phyloP scores from a whole-genome alignment of 306 rosid species.

The Senna siamea region DNA sequence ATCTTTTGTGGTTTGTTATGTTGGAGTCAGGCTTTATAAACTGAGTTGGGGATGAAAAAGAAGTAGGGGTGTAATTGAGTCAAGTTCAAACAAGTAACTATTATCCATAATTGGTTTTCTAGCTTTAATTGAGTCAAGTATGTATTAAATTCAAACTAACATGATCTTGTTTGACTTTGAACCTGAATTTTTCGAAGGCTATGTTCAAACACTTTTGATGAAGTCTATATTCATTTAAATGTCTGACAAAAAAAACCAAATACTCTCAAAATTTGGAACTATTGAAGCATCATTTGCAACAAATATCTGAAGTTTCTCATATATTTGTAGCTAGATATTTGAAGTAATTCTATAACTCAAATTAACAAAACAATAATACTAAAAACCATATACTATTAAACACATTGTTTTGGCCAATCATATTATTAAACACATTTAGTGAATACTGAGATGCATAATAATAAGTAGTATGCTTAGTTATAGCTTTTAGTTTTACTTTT shows the following conservation, averaged over 20 bases:
- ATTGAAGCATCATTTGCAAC: constrained; percentile 1
- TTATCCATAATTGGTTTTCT: not conserved
- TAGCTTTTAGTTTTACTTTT: not conserved
- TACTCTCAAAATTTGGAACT: not conserved
- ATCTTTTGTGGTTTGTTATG: not conserved
- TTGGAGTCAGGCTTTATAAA: constrained; percentile 1
- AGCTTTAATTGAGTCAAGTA: not conserved
- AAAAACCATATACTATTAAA: no score
- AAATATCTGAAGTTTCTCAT: not conserved
- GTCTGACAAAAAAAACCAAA: not conserved
- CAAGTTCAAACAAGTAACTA: not conserved
- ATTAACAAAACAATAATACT: not conserved
- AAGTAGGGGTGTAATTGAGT: not conserved
- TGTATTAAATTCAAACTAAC: not conserved
- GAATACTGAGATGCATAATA: not conserved
- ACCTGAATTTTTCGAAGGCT: not conserved
- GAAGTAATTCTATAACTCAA: not conserved
- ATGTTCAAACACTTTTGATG: not conserved
- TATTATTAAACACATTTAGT: not conserved
- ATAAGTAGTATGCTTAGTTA: not conserved
- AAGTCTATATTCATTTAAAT: not conserved
- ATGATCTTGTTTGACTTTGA: not conserved
- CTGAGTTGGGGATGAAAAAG: not conserved
- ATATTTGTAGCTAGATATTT: not conserved
- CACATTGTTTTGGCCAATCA: no score